A percentile compares a stretch with the other conserved stretches of the same genome.
Conservation (phyloP, 2,329 filamentous ascomycete genomes). For the Fusarium stilboides region DNA sequence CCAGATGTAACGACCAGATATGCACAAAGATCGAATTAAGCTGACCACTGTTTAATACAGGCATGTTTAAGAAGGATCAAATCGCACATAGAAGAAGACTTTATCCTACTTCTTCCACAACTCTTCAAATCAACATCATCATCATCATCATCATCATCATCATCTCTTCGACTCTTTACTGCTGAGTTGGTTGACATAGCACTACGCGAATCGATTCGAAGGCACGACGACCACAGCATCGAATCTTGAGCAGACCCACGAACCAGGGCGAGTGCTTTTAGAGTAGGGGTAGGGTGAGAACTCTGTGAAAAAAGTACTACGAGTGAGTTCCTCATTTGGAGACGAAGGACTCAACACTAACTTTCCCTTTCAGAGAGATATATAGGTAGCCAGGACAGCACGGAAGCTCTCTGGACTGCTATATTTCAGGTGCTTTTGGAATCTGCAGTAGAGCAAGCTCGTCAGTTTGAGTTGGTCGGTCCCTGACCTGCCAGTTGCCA, state of each 20-base stretch:
- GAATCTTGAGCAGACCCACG: not conserved
- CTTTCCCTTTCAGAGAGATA: not conserved
- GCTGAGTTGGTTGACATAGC: not conserved
- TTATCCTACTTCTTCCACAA: not conserved
- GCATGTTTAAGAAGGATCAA: not conserved
- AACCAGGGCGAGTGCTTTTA: not conserved
- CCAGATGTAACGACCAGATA: constrained; percentile 1
- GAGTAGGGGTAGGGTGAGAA: not conserved
- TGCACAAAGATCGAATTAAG: not conserved
- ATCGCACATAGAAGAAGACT: not conserved
- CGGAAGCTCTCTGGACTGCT: not conserved
- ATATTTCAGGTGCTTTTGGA: not conserved
- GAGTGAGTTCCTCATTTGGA: not conserved
- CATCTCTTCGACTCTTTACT: not conserved
- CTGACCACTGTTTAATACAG: not conserved
- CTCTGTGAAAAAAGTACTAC: not conserved
- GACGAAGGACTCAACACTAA: not conserved
- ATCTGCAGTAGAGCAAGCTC: not conserved
- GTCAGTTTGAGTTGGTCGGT: not conserved
- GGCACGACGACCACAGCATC: not conserved
- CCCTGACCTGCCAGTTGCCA: not conserved
- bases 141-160: not conserved
- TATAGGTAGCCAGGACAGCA: not conserved
- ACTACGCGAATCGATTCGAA: not conserved
- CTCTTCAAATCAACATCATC: not conserved